A percentile compares a stretch with the other conserved stretches of the same genome.
Evolutionary conservation across 2,329 filamentous ascomycete genomes (phyloP).

Genomic region (Teratosphaeria zuluensis): DNA sequence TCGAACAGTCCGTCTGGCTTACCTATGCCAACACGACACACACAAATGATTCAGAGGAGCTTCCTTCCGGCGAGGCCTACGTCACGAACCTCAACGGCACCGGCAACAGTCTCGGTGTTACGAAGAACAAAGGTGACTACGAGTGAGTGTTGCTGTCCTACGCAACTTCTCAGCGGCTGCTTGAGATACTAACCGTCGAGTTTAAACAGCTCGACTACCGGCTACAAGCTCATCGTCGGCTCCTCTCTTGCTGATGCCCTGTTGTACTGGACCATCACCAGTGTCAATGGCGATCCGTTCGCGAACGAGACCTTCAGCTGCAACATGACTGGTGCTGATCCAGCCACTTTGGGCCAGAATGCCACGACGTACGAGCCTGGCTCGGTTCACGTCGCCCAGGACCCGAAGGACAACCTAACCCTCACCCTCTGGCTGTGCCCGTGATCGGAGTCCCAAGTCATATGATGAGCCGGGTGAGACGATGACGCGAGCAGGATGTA

Average conservation of each 20-base stretch:
- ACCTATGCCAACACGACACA: constrained; percentile 15
- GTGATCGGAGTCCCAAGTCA: not conserved
- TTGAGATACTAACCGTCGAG: not conserved
- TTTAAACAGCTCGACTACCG: constrained; percentile 4
- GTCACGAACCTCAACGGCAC: constrained; percentile 12
- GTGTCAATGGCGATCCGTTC: constrained; percentile 19
- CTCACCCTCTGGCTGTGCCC: not conserved
- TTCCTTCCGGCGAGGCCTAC: constrained; percentile 13
- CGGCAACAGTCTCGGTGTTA: constrained; percentile 23
- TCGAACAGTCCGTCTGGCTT: constrained; percentile 13
- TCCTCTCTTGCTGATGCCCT: constrained; percentile 9
- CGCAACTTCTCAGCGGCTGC: not conserved
- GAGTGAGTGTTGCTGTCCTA: not conserved
- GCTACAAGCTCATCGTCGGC: constrained; percentile 20
- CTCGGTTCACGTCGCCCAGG: not conserved
- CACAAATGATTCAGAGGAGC: constrained; percentile 8
- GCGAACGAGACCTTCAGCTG: constrained; percentile 13
- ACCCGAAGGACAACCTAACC: not conserved
- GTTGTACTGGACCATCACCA: constrained; percentile 22
- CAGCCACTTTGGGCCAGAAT: constrained; percentile 2
- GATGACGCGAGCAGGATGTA: not conserved
- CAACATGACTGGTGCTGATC: constrained; percentile 4
- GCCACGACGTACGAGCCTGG: constrained; percentile 1
- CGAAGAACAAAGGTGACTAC: constrained; percentile 17
- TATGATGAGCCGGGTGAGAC: not conserved